These are phyloP conservation scores for Seiridium cupressi DNA, from an alignment of 2,329 filamentous ascomycete species.

Conservation along the genomic window DNA sequence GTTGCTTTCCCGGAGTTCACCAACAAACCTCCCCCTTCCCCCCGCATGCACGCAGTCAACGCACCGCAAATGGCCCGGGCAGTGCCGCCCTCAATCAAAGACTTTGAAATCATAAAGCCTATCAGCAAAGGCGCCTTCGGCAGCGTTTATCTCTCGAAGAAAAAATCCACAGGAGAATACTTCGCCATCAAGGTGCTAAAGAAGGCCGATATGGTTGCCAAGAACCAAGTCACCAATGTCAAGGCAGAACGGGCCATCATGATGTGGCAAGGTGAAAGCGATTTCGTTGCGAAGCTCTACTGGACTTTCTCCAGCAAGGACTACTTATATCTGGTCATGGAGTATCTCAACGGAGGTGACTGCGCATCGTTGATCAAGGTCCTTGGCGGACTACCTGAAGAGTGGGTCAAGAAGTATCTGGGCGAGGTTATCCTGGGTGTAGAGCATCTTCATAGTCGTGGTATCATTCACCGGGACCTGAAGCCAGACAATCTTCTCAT, in stretches of 20 bases:
- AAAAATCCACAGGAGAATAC: constrained; percentile 97
- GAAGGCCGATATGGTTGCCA: constrained; percentile 99
- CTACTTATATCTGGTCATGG: constrained; percentile 98
- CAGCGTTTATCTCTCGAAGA: constrained; percentile 96
- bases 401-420: constrained; percentile 97
- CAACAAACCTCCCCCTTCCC: constrained; percentile 74
- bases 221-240: constrained; percentile 98
- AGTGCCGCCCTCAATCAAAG: constrained; percentile 93
- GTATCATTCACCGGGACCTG: constrained; percentile 93
- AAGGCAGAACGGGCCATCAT: constrained; percentile 98
- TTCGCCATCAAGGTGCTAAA: constrained; percentile 98
- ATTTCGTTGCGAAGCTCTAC: constrained; percentile 98
- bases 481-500: constrained; percentile 98
- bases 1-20: constrained; percentile 72
- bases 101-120: constrained; percentile 98
- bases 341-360: constrained; percentile 96
- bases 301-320: constrained; percentile 99
- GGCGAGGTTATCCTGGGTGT: constrained; percentile 96
- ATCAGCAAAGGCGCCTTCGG: constrained; percentile 99
- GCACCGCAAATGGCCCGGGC: constrained; percentile 82
- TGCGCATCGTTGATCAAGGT: constrained; percentile 96
- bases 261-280: constrained; percentile 99
- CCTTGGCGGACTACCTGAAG: constrained; percentile 85
- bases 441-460: constrained; percentile 88
- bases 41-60: constrained; percentile 72